These are phyloP conservation scores for Pontederia crassipes DNA, from an alignment of 176 grass and related monocot genomes.

Conservation along the genomic window DNA sequence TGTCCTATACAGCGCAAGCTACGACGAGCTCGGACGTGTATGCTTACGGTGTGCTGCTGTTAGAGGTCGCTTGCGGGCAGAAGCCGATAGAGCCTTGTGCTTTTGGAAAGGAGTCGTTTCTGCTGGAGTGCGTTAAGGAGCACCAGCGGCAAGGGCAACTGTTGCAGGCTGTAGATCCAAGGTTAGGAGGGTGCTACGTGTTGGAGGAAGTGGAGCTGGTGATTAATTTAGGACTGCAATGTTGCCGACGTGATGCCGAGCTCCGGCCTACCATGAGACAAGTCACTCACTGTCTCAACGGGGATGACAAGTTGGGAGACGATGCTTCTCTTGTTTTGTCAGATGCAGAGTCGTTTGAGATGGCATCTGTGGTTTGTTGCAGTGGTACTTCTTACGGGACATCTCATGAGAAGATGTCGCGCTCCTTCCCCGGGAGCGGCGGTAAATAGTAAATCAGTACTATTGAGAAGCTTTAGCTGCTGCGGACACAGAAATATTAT, in stretches of 20 bases:
- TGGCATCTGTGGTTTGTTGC: too few relatives aligned
- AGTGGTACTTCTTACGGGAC: too few relatives aligned
- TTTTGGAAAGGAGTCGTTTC: background rate
- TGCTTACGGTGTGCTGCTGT: conserved; percentile 32
- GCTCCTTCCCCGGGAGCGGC: too few relatives aligned
- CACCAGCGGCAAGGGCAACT: background rate
- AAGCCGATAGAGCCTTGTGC: conserved; percentile 20
- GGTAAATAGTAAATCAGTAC: too few relatives aligned
- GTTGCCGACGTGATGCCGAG: background rate
- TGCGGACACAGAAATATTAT: too few relatives aligned
- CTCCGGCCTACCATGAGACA: background rate
- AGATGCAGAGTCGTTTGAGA: too few relatives aligned
- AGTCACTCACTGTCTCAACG: background rate
- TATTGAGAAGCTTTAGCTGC: too few relatives aligned
- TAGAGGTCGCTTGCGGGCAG: conserved; percentile 9
- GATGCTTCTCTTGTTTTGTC: too few relatives aligned
- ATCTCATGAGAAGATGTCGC: too few relatives aligned
- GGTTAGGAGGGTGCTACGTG: background rate
- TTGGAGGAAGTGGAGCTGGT: conserved; percentile 4
- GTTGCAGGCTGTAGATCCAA: background rate
- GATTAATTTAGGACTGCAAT: background rate
- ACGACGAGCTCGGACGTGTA: conserved; percentile 41
- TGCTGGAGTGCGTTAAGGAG: conserved; percentile 19
- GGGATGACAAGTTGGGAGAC: too few relatives aligned
- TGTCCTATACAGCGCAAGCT: conserved; percentile 24